Evolutionary conservation across 768 basidiomycete genomes (phyloP).

Genomic region (Tricholoma hemisulphureum): DNA sequence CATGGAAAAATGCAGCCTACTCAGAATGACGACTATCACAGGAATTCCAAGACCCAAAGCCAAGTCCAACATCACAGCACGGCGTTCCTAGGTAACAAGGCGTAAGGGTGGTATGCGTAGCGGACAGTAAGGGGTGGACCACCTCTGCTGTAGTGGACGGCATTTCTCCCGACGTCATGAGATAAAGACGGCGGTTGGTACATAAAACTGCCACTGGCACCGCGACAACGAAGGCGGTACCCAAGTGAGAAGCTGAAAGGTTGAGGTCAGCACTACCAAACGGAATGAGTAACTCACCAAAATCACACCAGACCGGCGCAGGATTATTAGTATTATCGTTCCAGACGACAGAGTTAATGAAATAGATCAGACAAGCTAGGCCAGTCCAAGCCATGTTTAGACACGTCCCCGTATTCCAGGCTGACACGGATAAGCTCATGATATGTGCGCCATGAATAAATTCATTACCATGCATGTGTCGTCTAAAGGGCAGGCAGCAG

Average conservation of each 20-base stretch:
- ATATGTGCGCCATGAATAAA: no score
- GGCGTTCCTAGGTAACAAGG: background rate
- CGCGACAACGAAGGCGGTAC: background rate
- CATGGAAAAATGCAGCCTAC: background rate
- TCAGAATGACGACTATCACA: background rate
- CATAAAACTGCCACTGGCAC: background rate
- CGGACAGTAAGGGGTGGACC: background rate
- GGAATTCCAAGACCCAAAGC: conserved; percentile 4
- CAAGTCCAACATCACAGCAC: conserved; percentile 1
- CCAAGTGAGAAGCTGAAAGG: background rate
- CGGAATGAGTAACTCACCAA: background rate
- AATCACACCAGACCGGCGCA: conserved; percentile 37
- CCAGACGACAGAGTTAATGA: conserved; percentile 54
- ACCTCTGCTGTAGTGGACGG: background rate
- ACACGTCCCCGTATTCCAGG: conserved; percentile 52
- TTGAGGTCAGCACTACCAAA: background rate
- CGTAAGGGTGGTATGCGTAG: background rate
- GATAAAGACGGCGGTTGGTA: background rate
- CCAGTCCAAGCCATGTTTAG: conserved; percentile 50
- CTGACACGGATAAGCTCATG: conserved; percentile 12
- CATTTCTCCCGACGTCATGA: background rate
- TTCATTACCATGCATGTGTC: background rate
- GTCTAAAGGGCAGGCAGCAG: background rate
- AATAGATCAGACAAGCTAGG: conserved; percentile 40
- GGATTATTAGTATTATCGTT: conserved; percentile 34